Evolutionary conservation across 805 yeast genomes (phyloP), one percentile per base, ranked within the genome.

Genomic region (Schwanniomyces sp.): DNA sequence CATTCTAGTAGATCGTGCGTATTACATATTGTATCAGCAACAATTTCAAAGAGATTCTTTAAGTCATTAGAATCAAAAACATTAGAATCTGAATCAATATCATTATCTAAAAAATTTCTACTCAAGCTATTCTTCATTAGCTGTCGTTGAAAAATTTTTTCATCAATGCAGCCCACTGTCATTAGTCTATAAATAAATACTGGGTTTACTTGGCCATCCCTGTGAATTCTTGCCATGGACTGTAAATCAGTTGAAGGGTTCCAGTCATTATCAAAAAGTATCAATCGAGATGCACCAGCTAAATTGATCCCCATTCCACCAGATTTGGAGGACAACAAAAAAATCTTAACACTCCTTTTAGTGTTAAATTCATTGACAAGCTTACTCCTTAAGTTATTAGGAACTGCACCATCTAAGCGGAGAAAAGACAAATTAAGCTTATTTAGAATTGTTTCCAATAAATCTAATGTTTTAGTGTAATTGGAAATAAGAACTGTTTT

Each of bases 231-330:
- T 1, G 97, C 96, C 95, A 92, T 88, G 0, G 97, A 96, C 63
- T 94, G 99, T 29, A 87, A 64, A 60, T 94, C 99, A 10, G 85
- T 77, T 0, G 97, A 82, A 0, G 99, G 99, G 53, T 94, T 94
- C 99, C 99, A 94, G 60, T 94, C 98, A 53, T 94, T 89, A 62
- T 94, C 99, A 59, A 88, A 86, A 18, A 94, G 68, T 5, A 94
- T 76, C 36, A 94, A 68, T 25, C 98, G 69, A 0, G 96, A 88
- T 0, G 96, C 99, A 0, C 98, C 99, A 29, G 88, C 79, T 29
- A 94, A 70, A 59, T 94, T 94, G 37, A 94, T 72, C 0, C 99
- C 99, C 50, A 87, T 84, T 0, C 99, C 99, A 3, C 99, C 99
- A 4, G 96, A 84, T 63, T 91, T 89, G 0, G 97, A 86, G 3